phyloP scores from a whole-genome alignment of 148 eudicot genomes.

The Heliosperma pusillum region DNA sequence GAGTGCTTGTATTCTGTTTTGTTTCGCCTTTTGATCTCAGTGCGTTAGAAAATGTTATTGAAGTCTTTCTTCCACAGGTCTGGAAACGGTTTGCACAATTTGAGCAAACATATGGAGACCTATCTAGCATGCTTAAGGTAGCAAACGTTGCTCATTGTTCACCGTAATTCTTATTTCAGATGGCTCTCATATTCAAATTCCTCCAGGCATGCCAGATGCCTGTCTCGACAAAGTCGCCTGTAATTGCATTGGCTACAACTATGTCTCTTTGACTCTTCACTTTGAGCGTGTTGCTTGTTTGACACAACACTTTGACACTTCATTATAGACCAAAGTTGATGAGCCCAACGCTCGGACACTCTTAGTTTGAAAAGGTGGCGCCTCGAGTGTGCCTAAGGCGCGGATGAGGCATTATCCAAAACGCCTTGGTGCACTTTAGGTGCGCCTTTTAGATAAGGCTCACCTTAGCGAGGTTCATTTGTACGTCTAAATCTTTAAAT shows the following conservation, averaged over 20 bases:
- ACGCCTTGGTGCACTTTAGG: no score
- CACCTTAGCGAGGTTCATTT: no score
- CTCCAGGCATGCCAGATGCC: background rate
- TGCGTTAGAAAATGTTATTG: background rate
- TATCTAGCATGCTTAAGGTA: conserved; percentile 98
- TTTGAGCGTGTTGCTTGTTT: background rate
- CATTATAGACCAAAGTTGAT: background rate
- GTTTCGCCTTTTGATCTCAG: background rate
- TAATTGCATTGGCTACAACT: background rate
- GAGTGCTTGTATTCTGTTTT: background rate
- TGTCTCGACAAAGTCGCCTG: background rate
- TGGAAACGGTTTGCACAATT: conserved; percentile 91
- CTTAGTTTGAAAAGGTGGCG: no score
- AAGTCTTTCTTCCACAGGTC: conserved; percentile 45
- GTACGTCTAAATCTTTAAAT: no score
- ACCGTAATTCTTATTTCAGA: background rate
- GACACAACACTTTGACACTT: background rate
- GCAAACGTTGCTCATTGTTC: conserved; percentile 11
- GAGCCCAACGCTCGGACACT: background rate
- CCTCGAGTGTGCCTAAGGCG: no score
- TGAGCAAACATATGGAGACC: conserved; percentile 98
- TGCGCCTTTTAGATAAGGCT: no score
- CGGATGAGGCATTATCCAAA: no score
- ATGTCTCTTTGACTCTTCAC: background rate
- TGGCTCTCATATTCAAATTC: background rate